Evolutionary conservation across 1,284 basidiomycete genomes (phyloP).

Genomic region (Rugosomyces carneus): DNA sequence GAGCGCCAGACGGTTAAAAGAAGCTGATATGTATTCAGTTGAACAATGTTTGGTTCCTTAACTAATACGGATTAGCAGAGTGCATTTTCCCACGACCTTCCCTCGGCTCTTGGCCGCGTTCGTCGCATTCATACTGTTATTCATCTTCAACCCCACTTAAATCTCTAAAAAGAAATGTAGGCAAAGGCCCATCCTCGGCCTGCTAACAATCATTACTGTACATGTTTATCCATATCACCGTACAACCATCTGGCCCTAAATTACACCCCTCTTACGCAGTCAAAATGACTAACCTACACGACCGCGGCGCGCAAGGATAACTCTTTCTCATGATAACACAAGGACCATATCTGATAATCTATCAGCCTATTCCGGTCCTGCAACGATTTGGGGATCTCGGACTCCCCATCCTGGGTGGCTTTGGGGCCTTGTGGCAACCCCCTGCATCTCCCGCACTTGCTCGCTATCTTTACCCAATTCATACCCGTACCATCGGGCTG

Average conservation of each 20-base stretch:
- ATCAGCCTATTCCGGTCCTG: background rate
- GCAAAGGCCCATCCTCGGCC: too few species aligned
- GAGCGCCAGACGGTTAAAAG: constrained; percentile 14
- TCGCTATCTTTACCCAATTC: constrained; percentile 51
- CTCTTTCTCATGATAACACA: constrained; percentile 2
- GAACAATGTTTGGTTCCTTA: constrained; percentile 19
- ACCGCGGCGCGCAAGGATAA: background rate
- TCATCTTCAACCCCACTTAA: background rate
- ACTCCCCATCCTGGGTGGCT: constrained; percentile 42
- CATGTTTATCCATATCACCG: background rate
- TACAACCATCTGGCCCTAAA: background rate
- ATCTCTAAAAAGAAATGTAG: too few species aligned
- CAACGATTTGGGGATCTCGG: constrained; percentile 29
- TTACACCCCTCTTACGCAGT: background rate
- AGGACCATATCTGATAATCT: background rate
- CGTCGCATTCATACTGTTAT: constrained; percentile 6
- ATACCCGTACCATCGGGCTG: constrained; percentile 45
- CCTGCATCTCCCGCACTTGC: constrained; percentile 34
- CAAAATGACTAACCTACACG: constrained; percentile 6
- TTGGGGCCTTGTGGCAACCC: constrained; percentile 31
- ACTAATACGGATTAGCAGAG: constrained; percentile 19
- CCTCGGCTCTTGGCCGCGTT: background rate
- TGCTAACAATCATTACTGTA: background rate
- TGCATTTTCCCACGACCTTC: constrained; percentile 14
- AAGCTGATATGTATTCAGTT: constrained; percentile 21